Percentiles rank a stretch among this genome's conserved stretches.
These are phyloP conservation scores for Bryopsis sp. DNA, from an alignment of 139 green algal genomes.

Conservation along the genomic window DNA sequence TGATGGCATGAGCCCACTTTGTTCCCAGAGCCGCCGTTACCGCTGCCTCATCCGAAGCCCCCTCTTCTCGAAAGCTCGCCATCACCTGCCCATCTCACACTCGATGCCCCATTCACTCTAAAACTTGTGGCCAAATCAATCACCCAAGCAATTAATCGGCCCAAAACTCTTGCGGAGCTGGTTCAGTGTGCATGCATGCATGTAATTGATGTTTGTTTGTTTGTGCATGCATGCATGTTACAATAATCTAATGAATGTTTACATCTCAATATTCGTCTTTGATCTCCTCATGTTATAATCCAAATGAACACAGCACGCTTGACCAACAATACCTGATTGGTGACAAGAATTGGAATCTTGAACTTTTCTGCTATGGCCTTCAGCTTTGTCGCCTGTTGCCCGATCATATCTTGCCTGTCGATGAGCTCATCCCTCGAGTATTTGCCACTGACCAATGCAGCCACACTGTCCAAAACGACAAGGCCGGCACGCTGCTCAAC, in stretches of 20 bases:
- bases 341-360: slow-evolving; percentile 60
- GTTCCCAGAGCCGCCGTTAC: slow-evolving; percentile 76
- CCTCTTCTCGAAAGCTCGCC: background rate
- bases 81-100: background rate
- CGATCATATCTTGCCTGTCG: slow-evolving; percentile 44
- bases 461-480: slow-evolving; percentile 74
- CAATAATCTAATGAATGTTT: background rate
- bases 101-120: too few relatives aligned
- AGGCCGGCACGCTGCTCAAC: slow-evolving; percentile 25
- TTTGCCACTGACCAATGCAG: slow-evolving; percentile 47
- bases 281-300: too few relatives aligned
- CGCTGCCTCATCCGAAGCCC: slow-evolving; percentile 7
- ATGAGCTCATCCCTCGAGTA: slow-evolving; percentile 23
- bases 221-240: background rate
- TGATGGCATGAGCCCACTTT: slow-evolving; percentile 88
- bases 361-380: slow-evolving; percentile 70
- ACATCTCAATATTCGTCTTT: background rate
- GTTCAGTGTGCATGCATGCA: too few relatives aligned
- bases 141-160: too few relatives aligned
- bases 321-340: slow-evolving; percentile 52
- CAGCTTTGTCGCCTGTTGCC: slow-evolving; percentile 52
- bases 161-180: too few relatives aligned
- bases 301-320: background rate
- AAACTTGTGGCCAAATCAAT: too few relatives aligned
- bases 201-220: background rate